Base-by-base conservation (phyloP, 1,284 basidiomycete species). In the Cryptococcus neoformans region DNA sequence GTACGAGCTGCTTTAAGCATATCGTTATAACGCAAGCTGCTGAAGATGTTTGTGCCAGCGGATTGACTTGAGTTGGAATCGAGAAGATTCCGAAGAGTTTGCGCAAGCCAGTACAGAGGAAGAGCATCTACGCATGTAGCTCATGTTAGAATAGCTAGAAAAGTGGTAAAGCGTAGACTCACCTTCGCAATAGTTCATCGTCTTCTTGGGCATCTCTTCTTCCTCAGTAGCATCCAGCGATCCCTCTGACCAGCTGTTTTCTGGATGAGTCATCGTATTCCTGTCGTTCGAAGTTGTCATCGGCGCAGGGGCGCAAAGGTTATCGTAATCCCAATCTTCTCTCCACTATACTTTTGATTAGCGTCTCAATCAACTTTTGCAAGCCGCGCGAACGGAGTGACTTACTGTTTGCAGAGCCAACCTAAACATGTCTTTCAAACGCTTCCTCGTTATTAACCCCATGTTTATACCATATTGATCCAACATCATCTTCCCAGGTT, bases 51-150 rank as follows among this genome's bases (percentile, higher is more conserved):
- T 57, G 58, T 60, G 10, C 73, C 67, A 10, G 64, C 57, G n/a
- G 63, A 55, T 16, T 62, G 52, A 4, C 57, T 47, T 3, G 66
- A 57, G 9, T 65, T 62, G 12, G 48, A 53, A 44, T 69, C 70
- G 44, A 79, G 64, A 21, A 73, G 67, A 48, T 69, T 70, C 28
- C 77, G 62, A 39, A 80, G 65, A 7, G 74, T 72, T 44, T 75
- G 70, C 6, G 73, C 72, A 11, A 80, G 73, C 77, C 76, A 80
- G 59, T 74, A 80, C 64, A 75, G 78, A 4, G 79, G 79, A 28
- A 79, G 62, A 11, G 78, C 79, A 62, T 80, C 78, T 70, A 55
- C 21, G 21, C 21, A 21, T 21, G 21, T 21, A 21, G 21, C 21
- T 21, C 21, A 21, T 21, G 21, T 21, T 21, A 21, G 21, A 21